These are phyloP conservation scores for Debaryomyces sp. DNA, from an alignment of 1,139 yeast species.

Conservation along the genomic window DNA sequence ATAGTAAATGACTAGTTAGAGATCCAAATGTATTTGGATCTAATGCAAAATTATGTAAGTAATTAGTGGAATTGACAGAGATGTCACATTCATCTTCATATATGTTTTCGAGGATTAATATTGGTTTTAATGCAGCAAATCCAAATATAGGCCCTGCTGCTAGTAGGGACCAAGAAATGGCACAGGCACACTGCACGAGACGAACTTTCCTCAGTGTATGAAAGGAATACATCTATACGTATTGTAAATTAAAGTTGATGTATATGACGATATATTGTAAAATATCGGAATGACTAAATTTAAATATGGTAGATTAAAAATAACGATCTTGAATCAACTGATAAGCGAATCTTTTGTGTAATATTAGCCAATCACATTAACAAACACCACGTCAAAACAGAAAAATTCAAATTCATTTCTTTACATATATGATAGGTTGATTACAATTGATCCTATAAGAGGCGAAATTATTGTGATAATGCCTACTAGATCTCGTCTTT, in stretches of 20 bases:
- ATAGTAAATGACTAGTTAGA: conserved; percentile 12
- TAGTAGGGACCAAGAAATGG: conserved; percentile 45
- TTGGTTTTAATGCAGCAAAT: conserved; percentile 51
- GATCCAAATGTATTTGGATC: conserved; percentile 9
- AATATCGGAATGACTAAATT: background rate
- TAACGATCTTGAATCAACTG: conserved; percentile 1
- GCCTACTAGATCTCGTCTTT: no score
- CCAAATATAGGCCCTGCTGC: conserved; percentile 53
- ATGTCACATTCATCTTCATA: conserved; percentile 40
- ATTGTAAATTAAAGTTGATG: background rate
- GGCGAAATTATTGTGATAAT: no score
- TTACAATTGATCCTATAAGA: no score
- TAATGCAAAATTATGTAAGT: conserved; percentile 5
- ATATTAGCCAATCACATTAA: background rate
- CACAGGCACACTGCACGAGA: conserved; percentile 34
- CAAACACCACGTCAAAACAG: background rate
- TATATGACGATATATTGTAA: background rate
- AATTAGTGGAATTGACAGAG: conserved; percentile 14
- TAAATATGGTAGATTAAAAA: background rate
- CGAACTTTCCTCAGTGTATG: conserved; percentile 23
- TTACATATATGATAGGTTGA: background rate
- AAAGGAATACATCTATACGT: conserved; percentile 19
- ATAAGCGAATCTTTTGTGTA: conserved; percentile 4
- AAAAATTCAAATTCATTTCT: background rate
- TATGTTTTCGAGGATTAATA: conserved; percentile 41